Percentiles rank a stretch among this genome's conserved stretches.
phyloP scores from a whole-genome alignment of 2,329 filamentous ascomycete species.

The Aschersonia sp. region DNA sequence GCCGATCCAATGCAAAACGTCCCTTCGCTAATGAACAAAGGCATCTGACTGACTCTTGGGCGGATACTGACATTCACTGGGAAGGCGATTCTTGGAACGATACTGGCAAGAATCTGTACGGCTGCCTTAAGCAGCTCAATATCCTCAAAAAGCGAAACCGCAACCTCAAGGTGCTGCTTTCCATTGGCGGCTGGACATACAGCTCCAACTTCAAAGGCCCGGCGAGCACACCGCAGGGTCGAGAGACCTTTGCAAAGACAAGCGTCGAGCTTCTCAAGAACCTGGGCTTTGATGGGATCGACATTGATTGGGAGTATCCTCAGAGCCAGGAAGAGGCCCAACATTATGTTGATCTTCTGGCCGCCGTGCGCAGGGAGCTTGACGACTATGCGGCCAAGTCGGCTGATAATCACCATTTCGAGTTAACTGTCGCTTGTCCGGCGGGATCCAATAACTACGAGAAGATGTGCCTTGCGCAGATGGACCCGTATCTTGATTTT shows the following conservation, averaged over 20 bases:
- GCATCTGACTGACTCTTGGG: slow-evolving; percentile 46
- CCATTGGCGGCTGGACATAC: slow-evolving; percentile 89
- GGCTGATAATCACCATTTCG: slow-evolving; percentile 35
- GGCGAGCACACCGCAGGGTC: slow-evolving; percentile 54
- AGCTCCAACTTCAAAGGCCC: slow-evolving; percentile 68
- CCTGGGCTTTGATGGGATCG: slow-evolving; percentile 61
- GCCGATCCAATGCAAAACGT: neutral
- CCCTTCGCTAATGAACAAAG: slow-evolving; percentile 9
- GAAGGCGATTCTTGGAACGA: slow-evolving; percentile 58
- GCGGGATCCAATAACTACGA: slow-evolving; percentile 48
- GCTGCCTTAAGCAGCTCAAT: slow-evolving; percentile 78
- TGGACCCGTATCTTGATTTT: slow-evolving; percentile 56
- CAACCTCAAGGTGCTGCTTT: slow-evolving; percentile 72
- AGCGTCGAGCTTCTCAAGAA: slow-evolving; percentile 66
- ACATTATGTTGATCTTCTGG: slow-evolving; percentile 44
- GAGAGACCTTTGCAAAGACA: slow-evolving; percentile 56
- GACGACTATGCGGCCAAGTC: slow-evolving; percentile 38
- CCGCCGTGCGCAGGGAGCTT: slow-evolving; percentile 39
- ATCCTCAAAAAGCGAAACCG: slow-evolving; percentile 70
- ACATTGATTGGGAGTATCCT: slow-evolving; percentile 58
- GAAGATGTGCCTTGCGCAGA: slow-evolving; percentile 45
- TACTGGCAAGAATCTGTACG: slow-evolving; percentile 67
- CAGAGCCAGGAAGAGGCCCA: slow-evolving; percentile 37
- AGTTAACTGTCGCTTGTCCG: slow-evolving; percentile 49
- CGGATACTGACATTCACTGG: slow-evolving; percentile 60